A percentile compares a stretch with the other conserved stretches of the same genome.
Conservation (phyloP, 345 rosid genomes). For the Linum trigynum region DNA sequence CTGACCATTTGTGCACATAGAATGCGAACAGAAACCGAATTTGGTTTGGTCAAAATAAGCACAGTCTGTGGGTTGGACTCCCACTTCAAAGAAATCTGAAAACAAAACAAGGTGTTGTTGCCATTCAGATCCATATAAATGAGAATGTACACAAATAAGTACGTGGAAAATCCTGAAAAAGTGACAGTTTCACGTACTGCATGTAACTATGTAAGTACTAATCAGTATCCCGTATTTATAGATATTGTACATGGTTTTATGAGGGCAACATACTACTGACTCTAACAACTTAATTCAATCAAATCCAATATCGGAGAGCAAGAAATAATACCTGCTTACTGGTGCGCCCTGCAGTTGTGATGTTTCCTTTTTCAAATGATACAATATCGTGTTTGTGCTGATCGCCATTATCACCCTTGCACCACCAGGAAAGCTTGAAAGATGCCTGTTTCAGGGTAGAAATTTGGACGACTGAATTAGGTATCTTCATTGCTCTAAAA, state of each 20-base stretch:
- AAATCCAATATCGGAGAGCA: not conserved
- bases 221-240: no score
- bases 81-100: constrained; percentile 94
- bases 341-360: constrained; percentile 82
- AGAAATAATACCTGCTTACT: constrained; percentile 66
- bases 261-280: not conserved
- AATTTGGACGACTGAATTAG: constrained; percentile 13
- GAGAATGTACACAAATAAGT: not conserved
- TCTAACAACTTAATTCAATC: not conserved
- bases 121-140: constrained; percentile 11
- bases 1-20: constrained; percentile 84
- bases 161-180: not conserved
- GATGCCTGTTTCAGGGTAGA: constrained; percentile 61
- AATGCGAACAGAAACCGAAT: constrained; percentile 63
- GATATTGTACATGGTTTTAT: not conserved
- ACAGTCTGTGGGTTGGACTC: constrained; percentile 84
- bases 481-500: constrained; percentile 6
- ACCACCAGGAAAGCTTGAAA: constrained; percentile 92
- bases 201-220: no score
- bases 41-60: constrained; percentile 85
- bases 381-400: constrained; percentile 93
- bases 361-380: constrained; percentile 90
- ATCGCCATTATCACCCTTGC: constrained; percentile 73
- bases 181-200: not conserved
- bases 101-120: constrained; percentile 19